Conservation (phyloP, 2,329 filamentous ascomycete genomes). For the Colletotrichum echinochloae region DNA sequence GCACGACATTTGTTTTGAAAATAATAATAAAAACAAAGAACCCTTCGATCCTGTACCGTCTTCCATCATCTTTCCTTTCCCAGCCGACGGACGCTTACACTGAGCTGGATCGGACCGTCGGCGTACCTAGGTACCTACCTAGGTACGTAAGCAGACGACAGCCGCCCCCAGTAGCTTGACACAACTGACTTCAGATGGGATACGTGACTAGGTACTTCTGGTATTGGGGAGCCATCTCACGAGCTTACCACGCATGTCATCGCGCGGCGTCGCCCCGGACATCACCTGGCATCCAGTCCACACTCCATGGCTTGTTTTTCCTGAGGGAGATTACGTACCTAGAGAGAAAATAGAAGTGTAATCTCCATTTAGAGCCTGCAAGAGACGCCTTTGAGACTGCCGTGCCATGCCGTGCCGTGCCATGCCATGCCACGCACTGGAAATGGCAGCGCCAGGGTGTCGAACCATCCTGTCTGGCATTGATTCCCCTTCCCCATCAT, state of each 20-base stretch:
- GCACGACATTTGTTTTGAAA: no score
- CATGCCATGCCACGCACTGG: no score
- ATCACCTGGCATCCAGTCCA: conserved; percentile 26
- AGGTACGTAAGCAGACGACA: conserved; percentile 21
- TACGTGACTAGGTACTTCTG: not conserved
- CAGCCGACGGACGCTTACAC: not conserved
- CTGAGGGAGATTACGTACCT: conserved; percentile 1
- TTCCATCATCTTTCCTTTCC: not conserved
- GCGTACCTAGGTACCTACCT: not conserved
- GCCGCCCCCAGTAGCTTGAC: conserved; percentile 29
- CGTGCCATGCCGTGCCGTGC: no score
- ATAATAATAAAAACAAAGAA: no score
- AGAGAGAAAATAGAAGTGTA: conserved; percentile 29
- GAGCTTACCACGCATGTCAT: conserved; percentile 11
- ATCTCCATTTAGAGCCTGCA: conserved; percentile 14
- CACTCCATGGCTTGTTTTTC: conserved; percentile 13
- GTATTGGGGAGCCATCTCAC: not conserved
- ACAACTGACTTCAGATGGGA: conserved; percentile 24
- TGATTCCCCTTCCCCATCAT: not conserved
- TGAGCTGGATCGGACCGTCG: conserved; percentile 1
- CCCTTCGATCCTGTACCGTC: not conserved
- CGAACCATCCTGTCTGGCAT: not conserved
- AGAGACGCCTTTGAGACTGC: no score
- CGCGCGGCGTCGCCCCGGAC: conserved; percentile 17
- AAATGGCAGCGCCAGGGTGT: not conserved